Percentiles rank a stretch among this genome's conserved stretches.
Evolutionary conservation across 768 basidiomycete species (phyloP).

Genomic region (Pulveroboletus sp.): DNA sequence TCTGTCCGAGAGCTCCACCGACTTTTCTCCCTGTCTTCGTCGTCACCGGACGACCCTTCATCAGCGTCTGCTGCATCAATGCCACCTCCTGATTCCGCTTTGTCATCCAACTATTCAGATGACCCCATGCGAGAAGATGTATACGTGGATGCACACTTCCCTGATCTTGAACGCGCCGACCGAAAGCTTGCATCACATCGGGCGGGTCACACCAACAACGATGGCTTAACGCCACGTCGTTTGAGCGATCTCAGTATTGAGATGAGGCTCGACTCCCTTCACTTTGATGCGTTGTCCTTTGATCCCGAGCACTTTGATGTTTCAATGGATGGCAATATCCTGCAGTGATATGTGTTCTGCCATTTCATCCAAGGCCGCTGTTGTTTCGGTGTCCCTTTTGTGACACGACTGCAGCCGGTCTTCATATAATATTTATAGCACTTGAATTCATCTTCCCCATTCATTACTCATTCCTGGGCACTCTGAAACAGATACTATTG

Average conservation of each 20-base stretch:
- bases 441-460: constrained; percentile 3
- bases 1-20: constrained; percentile 36
- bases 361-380: background rate
- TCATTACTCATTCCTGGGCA: background rate
- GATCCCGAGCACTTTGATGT: constrained; percentile 52
- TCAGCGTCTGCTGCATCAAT: constrained; percentile 2
- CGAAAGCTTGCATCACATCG: constrained; percentile 11
- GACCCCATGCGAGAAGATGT: constrained; percentile 17
- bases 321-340: constrained; percentile 15
- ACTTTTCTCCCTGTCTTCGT: constrained; percentile 27
- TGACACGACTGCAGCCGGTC: background rate
- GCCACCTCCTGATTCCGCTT: constrained; percentile 8
- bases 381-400: background rate
- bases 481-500: background rate
- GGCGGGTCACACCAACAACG: background rate
- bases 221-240: constrained; percentile 5
- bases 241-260: constrained; percentile 48
- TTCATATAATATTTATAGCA: constrained; percentile 7
- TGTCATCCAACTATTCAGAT: constrained; percentile 15
- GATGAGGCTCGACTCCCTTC: constrained; percentile 67
- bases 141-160: constrained; percentile 10
- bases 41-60: constrained; percentile 12
- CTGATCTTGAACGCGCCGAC: constrained; percentile 18
- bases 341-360: constrained; percentile 10
- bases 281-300: constrained; percentile 68